Percentiles rank a stretch among this genome's conserved stretches.
Conservation (phyloP, 2,329 filamentous ascomycete species). For the Orbilia blumenaviensis region DNA sequence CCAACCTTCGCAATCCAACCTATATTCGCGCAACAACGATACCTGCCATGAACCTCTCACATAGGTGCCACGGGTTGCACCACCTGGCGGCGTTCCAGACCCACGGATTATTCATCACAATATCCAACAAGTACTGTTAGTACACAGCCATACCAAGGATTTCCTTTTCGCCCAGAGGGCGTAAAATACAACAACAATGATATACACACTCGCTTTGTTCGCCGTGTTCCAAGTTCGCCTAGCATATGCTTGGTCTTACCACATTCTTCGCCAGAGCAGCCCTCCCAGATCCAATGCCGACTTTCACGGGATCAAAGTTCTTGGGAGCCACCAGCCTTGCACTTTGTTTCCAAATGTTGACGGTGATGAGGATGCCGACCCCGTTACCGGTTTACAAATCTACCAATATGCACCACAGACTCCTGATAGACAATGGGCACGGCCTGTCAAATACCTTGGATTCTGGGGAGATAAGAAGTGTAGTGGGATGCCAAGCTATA, state of each 20-base stretch:
- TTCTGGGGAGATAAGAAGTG: constrained; percentile 22
- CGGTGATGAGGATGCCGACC: background rate
- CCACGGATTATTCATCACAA: background rate
- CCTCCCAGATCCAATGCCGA: background rate
- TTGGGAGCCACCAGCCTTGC: background rate
- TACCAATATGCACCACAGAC: constrained; percentile 2
- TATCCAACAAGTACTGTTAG: background rate
- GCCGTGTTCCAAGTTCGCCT: background rate
- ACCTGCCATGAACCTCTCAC: background rate
- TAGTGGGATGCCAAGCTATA: constrained; percentile 1
- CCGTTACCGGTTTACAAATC: background rate
- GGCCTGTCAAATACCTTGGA: constrained; percentile 17
- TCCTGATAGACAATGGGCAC: background rate
- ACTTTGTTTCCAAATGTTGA: background rate
- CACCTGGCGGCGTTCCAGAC: background rate
- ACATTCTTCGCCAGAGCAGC: background rate
- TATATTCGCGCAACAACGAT: constrained; percentile 1
- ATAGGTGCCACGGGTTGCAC: background rate
- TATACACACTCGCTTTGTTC: background rate
- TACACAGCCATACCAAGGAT: no score
- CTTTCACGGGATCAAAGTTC: background rate
- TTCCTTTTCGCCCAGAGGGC: no score
- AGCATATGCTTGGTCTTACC: background rate
- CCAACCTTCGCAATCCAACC: background rate
- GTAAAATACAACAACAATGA: background rate